Conservation (phyloP, 352 stramenopile genomes). For the Phytophthora capsici region DNA sequence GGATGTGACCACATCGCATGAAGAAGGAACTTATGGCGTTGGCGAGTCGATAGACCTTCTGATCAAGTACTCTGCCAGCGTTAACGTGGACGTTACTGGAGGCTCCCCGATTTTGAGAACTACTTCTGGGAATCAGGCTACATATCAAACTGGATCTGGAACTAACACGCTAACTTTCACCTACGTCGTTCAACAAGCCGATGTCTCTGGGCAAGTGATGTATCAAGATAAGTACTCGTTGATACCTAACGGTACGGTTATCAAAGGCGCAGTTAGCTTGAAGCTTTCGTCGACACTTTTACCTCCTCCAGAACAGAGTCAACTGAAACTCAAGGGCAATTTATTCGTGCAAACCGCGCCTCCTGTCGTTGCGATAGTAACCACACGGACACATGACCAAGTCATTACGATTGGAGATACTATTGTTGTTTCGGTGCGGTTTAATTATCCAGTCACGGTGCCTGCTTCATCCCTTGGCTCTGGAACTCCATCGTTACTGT, state of each 20-base stretch:
- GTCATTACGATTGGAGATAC: constrained; percentile 63
- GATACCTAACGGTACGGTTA: constrained; percentile 45
- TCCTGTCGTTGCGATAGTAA: constrained; percentile 45
- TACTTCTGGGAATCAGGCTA: constrained; percentile 46
- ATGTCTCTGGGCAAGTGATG: constrained; percentile 36
- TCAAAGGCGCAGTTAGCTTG: constrained; percentile 28
- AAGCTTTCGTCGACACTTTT: constrained; percentile 50
- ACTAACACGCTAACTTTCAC: constrained; percentile 50
- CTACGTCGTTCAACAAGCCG: constrained; percentile 57
- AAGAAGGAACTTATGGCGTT: constrained; percentile 56
- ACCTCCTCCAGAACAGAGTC: constrained; percentile 25
- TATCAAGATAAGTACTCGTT: constrained; percentile 58
- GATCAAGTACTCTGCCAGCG: constrained; percentile 51
- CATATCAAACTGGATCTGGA: constrained; percentile 53
- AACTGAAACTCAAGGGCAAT: constrained; percentile 16
- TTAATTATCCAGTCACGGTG: constrained; percentile 50
- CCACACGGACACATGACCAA: constrained; percentile 44
- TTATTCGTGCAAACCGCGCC: constrained; percentile 50
- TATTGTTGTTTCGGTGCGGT: constrained; percentile 45
- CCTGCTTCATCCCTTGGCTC: neutral
- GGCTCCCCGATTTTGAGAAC: constrained; percentile 48
- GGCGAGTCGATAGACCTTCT: constrained; percentile 72
- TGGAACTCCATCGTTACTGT: constrained; percentile 46
- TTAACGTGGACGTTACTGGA: constrained; percentile 46
- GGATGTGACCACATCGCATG: constrained; percentile 48